Evolutionary conservation across 164 flowering plant genomes (phyloP), one percentile per base, ranked within the genome.

Genomic region (Liquidambar formosana): DNA sequence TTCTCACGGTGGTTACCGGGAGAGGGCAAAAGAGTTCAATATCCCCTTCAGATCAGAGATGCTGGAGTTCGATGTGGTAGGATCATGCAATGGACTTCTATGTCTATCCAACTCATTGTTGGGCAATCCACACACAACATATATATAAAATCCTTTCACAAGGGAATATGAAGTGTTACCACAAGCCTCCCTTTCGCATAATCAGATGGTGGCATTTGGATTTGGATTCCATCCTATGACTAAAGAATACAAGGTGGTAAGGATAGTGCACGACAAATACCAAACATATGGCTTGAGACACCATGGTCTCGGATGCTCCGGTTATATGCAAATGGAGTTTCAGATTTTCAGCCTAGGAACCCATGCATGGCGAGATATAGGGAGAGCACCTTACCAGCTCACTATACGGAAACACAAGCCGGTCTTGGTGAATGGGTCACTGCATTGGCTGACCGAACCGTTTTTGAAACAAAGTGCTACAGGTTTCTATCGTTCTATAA

Each of bases 51-150:
- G 27, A 21, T 14, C 12, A n/a, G 1, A 18, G 5, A 19, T 41
- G 51, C 53, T 68, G 1, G 66, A 69, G 52, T 75, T 75, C 13
- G 12, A 56, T 3, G 28, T 71, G 10, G 65, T 71, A 8, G 70
- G 71, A 12, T 71, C 78, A 11, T 76, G 69, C 12, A 64, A 71
- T 63, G 75, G 78, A 19, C 43, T 76, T 48, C 18, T 71, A 8
- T 76, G 78, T 59, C 21, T 76, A 16, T 58, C 43, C 2, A 66
- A 68, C 43, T 15, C 75, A 0, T 16, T 28, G 1, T 13, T 0
- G 10, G 46, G n/a, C 10, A 46, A 49, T 52, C 10, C 53, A 14
- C 12, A n/a, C n/a, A n/a, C n/a, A n/a, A n/a, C 67, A 11, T 53
- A 48, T 23, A 13, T 71, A 14, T 67, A 56, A 26, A 70, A 76